Evolutionary conservation across 2,329 filamentous ascomycete species (phyloP), one percentile per base, ranked within the genome.

Genomic region (Fusarium circinatum): DNA sequence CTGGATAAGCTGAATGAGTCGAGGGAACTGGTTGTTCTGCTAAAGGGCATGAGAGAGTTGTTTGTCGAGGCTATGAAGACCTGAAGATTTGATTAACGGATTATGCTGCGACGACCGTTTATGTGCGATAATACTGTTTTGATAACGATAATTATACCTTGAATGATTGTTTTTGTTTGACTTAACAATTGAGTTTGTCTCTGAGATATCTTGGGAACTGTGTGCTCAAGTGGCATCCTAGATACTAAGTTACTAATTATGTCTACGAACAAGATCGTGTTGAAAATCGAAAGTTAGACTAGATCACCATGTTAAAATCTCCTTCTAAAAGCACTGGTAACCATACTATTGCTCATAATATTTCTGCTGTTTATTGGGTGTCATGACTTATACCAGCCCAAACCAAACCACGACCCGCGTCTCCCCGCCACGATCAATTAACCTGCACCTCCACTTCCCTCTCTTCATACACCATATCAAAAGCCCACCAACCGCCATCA

Each of bases 11-110:
- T 98, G 65, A 97, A 97, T 79, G 95, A 98, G 86, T 89, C 88
- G 55, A 87, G 93, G 76, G 93, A 95, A 80, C 80, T 97, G 78
- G 89, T 89, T 9, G 85, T 88, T 45, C 87, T 96, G 80, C 83
- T 96, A 66, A 96, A 96, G 85, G 92, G 92, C 6, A 96, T 97
- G 93, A 87, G 94, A 75, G 91, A 93, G 82, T 80, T 96, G 65
- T 96, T 96, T 83, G 89, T 91, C 0, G 90, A 92, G 80, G 88
- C 89, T 24, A 86, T 91, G 83, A 90, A 88, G 82, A 83, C 83
- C 32, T 89, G 79, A 84, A 10, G 44, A 39, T 8, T 30, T 38
- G 49, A 22, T 44, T 30, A 45, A 52, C 41, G 48, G 24, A 61
- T 54, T 49, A 67, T 49, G 60, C 62, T 58, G 47, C 38, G 60